A percentile compares a stretch with the other conserved stretches of the same genome.
phyloP scores from a whole-genome alignment of 352 stramenopile genomes.

The Paralagenidium karlingii region DNA sequence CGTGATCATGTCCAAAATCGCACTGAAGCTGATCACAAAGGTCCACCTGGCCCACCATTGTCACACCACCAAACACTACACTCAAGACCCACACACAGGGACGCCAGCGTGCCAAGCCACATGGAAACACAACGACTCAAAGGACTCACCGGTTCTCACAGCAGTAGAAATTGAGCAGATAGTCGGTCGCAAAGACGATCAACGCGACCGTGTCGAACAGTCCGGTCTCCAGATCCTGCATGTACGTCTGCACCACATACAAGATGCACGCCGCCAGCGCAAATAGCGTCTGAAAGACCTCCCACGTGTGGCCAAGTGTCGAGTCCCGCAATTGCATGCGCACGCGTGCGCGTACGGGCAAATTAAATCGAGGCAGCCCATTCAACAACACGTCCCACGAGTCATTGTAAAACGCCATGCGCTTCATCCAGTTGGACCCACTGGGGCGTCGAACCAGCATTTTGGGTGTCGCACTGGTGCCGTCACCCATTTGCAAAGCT shows the following conservation, averaged over 20 bases:
- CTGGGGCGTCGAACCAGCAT: background rate
- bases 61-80: background rate
- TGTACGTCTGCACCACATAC: conserved; percentile 44
- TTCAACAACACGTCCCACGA: conserved; percentile 31
- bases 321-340: conserved; percentile 55
- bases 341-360: conserved; percentile 30
- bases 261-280: conserved; percentile 29
- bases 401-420: conserved; percentile 9
- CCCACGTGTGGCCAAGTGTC: conserved; percentile 24
- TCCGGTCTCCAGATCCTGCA: conserved; percentile 6
- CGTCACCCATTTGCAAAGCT: too few relatives aligned
- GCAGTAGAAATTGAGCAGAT: conserved; percentile 49
- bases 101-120: too few relatives aligned
- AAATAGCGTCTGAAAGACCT: conserved; percentile 45
- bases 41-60: conserved; percentile 5
- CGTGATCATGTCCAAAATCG: conserved; percentile 45
- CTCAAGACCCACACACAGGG: background rate
- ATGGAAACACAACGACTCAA: background rate
- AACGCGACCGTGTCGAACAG: conserved; percentile 24
- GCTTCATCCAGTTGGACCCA: conserved; percentile 5
- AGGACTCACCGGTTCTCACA: conserved; percentile 31
- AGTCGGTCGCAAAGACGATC: conserved; percentile 35
- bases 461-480: too few relatives aligned
- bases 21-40: conserved; percentile 36
- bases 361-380: too few relatives aligned